Base-by-base conservation (phyloP, 2,329 filamentous ascomycete species). In the Thermochaetoides dissita region DNA sequence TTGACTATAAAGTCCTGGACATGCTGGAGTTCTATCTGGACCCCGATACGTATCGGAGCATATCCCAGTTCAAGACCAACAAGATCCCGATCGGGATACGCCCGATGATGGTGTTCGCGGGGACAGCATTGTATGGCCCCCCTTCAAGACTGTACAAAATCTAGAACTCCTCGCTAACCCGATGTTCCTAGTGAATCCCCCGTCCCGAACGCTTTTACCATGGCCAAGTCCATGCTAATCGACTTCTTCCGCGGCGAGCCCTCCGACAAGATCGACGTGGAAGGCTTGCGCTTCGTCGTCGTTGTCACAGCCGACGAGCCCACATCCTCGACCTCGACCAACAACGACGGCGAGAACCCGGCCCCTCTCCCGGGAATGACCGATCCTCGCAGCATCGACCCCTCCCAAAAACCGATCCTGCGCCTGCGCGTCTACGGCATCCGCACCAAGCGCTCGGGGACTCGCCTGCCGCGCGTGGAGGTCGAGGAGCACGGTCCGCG, bases 401-500 rank as follows among this genome's bases (percentile, higher is more conserved):
- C 48, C 3, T 41, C 48, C 17, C 57, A 58, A 30, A 76, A 76
- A 59, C 74, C 76, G 10, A 61, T 62, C 30, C 70, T 81, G 46
- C 73, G 75, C 60, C 59, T 95, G 54, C 78, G 91, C 46, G 80
- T 84, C 58, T 96, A 95, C 64, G 74, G 87, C 53, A 81, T 96
- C 53, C 71, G 73, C 55, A 96, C 91, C 38, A 84, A 84, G 72
- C 82, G 81, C 57, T 86, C 81, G 51, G 87, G 87, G 7, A 84
- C 91, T 62, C 84, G 81, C 56, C 68, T 96, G 36, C 91, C 91
- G 7, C 77, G 87, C 42, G 84, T 98, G 11, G 89, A 96, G 61
- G 73, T 96, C 44, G 87, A 94, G 62, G 88, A 95, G 67, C 93
- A 95, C 67, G 89, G 91, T 0, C 91, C 91, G 5, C 76, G 89